phyloP scores from a whole-genome alignment of 257 asterid species.

The Lycium ferocissimum region DNA sequence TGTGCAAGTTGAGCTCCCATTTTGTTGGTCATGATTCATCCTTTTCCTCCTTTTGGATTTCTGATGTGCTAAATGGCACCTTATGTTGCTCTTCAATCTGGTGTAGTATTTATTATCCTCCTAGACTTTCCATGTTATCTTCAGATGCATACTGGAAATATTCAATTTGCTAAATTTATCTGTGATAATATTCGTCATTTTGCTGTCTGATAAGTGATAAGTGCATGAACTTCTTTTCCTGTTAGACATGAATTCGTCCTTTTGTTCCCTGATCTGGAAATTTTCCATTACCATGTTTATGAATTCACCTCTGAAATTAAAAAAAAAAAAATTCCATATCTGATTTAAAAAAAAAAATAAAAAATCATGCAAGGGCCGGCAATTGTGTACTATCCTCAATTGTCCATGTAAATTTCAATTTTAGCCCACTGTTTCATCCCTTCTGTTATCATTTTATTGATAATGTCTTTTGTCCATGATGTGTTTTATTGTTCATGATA shows the following conservation, averaged over 20 bases:
- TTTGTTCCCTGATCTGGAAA: constrained; percentile 32
- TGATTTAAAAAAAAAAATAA: background rate
- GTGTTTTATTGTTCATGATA: constrained; percentile 13
- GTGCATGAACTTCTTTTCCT: constrained; percentile 25
- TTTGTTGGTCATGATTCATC: constrained; percentile 42
- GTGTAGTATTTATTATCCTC: background rate
- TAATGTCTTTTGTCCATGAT: constrained; percentile 1
- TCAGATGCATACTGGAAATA: constrained; percentile 22
- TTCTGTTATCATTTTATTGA: constrained; percentile 14
- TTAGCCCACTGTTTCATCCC: background rate
- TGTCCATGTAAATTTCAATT: background rate
- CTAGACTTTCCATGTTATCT: constrained; percentile 16
- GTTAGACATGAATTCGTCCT: constrained; percentile 28
- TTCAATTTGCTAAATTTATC: constrained; percentile 13
- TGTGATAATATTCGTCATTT: constrained; percentile 27
- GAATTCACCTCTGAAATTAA: constrained; percentile 2
- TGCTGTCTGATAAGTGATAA: constrained; percentile 26
- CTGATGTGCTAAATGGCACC: background rate
- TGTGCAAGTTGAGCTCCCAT: constrained; percentile 29
- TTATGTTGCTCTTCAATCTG: background rate
- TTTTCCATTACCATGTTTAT: constrained; percentile 18
- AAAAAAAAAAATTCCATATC: background rate
- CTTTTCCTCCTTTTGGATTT: constrained; percentile 36
- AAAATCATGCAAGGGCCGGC: background rate
- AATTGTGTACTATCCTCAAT: background rate